Evolutionary conservation across 2,329 filamentous ascomycete genomes (phyloP).

Genomic region (Aphanoascus verrucosus): DNA sequence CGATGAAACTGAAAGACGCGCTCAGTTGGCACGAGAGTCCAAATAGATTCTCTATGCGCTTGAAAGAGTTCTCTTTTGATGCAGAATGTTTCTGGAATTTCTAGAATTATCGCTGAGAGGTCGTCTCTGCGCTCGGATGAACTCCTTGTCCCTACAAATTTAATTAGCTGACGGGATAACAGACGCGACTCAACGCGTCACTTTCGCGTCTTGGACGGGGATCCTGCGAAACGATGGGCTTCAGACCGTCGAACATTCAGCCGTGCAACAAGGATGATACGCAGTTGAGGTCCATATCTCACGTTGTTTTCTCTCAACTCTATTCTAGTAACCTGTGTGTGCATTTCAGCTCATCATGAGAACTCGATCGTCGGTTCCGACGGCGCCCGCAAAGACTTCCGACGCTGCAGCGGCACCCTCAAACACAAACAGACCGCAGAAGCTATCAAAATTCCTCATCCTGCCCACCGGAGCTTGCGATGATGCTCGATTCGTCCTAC

Average conservation of each 20-base stretch:
- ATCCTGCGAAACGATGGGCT: not conserved
- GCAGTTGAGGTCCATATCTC: not conserved
- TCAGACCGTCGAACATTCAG: not conserved
- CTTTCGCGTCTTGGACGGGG: slow-evolving; percentile 2
- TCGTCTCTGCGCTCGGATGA: not conserved
- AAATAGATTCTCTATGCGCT: not conserved
- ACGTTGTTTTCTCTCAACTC: not conserved
- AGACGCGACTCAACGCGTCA: slow-evolving; percentile 4
- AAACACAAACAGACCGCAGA: slow-evolving; percentile 15
- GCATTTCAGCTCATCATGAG: slow-evolving; percentile 17
- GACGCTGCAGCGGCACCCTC: not conserved
- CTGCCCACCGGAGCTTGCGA: slow-evolving; percentile 44
- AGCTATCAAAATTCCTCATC: slow-evolving; percentile 44
- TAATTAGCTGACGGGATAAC: not conserved
- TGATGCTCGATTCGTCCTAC: slow-evolving; percentile 45
- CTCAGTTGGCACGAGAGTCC: not conserved
- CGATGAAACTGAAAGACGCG: not conserved
- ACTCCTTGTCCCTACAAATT: not conserved
- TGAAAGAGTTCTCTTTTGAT: not conserved
- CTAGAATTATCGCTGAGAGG: not conserved
- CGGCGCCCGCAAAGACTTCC: not conserved
- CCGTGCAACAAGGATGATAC: not conserved
- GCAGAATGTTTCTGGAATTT: not conserved
- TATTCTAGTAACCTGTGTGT: not conserved
- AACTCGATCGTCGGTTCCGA: slow-evolving; percentile 25